Percentiles rank a stretch among this genome's conserved stretches.
phyloP scores from a whole-genome alignment of 2,329 filamentous ascomycete genomes.

The Alternaria solani region DNA sequence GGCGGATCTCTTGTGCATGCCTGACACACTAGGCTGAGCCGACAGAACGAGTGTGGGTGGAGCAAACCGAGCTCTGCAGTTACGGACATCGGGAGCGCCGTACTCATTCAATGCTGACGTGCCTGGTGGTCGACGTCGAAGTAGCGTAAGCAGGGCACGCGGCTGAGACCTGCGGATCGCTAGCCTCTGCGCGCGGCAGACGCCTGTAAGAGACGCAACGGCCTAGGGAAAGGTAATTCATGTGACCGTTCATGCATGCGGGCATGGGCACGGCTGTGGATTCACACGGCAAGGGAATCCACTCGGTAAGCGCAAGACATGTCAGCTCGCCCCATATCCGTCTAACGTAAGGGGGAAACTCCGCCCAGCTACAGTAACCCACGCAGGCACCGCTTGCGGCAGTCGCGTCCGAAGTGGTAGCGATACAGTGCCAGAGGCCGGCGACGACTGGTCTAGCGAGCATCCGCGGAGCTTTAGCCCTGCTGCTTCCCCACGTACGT shows the following conservation, averaged over 20 bases:
- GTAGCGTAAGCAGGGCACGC: constrained; percentile 3
- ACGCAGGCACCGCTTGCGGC: neutral
- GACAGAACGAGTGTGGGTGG: no score
- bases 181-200: neutral
- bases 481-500: neutral
- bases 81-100: neutral
- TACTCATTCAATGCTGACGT: neutral
- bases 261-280: neutral
- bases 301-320: neutral
- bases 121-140: neutral
- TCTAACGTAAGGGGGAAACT: neutral
- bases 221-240: neutral
- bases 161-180: neutral
- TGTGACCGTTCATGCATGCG: constrained; percentile 4
- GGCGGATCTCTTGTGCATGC: no score
- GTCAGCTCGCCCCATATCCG: neutral
- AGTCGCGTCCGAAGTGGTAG: neutral
- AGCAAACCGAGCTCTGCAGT: no score
- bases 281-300: neutral
- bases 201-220: neutral
- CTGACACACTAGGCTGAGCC: no score
- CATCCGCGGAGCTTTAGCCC: neutral
- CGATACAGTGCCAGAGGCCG: no score
- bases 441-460: neutral
- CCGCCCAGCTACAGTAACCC: neutral